These are phyloP conservation scores for Ascocoryne sarcoides DNA, from an alignment of 2,329 filamentous ascomycete genomes.

Conservation along the genomic window DNA sequence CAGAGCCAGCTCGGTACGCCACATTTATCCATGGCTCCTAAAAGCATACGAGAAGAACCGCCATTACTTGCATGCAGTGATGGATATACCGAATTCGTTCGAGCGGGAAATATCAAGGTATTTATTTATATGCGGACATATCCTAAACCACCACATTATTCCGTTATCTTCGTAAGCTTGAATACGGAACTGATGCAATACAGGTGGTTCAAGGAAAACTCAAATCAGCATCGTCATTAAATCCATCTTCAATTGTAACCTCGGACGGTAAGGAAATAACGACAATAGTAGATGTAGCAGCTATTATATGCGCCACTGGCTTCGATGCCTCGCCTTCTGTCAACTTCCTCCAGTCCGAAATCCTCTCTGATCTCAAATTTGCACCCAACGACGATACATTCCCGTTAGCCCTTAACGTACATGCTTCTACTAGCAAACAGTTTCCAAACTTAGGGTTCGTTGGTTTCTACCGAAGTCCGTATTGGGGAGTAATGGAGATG, in stretches of 20 bases:
- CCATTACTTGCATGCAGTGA: constrained; percentile 63
- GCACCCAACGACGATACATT: constrained; percentile 38
- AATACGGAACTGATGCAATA: no score
- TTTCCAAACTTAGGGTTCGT: constrained; percentile 66
- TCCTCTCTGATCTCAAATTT: constrained; percentile 50
- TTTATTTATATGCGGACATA: no score
- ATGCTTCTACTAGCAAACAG: constrained; percentile 51
- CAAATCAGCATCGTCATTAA: not conserved
- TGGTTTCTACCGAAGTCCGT: constrained; percentile 75
- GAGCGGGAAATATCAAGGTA: constrained; percentile 47
- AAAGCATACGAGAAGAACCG: constrained; percentile 33
- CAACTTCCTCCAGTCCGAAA: constrained; percentile 49
- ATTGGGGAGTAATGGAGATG: constrained; percentile 84
- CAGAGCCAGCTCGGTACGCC: constrained; percentile 38
- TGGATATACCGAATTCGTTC: constrained; percentile 65
- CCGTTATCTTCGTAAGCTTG: no score
- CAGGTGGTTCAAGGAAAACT: constrained; percentile 28
- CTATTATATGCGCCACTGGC: constrained; percentile 67
- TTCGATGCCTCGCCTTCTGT: constrained; percentile 59
- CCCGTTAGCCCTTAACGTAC: constrained; percentile 59
- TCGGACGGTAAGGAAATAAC: constrained; percentile 19
- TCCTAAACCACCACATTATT: no score
- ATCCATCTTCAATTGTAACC: no score
- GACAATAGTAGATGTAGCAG: constrained; percentile 47
- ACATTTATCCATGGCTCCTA: constrained; percentile 27